phyloP scores from a whole-genome alignment of 176 grass and related monocot species.

The Zea luxurians region DNA sequence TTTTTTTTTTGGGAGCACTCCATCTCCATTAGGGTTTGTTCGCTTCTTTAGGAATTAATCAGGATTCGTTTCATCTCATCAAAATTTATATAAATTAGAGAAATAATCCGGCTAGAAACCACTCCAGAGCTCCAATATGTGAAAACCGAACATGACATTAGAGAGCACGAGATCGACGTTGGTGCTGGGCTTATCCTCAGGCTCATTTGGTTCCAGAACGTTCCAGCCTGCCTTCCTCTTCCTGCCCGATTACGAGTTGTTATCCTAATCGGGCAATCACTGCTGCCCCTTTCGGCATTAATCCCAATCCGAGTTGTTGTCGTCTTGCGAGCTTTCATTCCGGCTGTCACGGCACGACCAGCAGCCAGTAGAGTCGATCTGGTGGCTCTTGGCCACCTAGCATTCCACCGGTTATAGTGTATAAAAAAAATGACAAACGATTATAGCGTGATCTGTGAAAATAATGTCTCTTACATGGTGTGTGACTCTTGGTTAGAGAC shows the following conservation, averaged over 20 bases:
- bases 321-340: neutral
- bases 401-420: neutral
- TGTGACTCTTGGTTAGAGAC: neutral
- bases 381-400: constrained; percentile 1
- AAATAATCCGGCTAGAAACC: no score
- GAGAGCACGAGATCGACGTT: neutral
- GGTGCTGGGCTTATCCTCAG: constrained; percentile 5
- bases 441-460: neutral
- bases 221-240: constrained; percentile 19
- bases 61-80: no score
- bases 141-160: no score
- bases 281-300: constrained; percentile 24
- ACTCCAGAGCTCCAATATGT: no score
- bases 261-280: neutral
- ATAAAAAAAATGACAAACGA: neutral
- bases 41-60: no score
- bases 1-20: no score
- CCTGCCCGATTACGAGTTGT: neutral
- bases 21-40: no score
- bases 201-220: constrained; percentile 6
- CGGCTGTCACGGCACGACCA: neutral
- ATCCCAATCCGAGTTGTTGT: neutral
- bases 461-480: neutral
- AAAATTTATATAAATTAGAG: no score
- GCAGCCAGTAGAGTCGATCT: neutral